Percentiles rank a stretch among this genome's conserved stretches.
Evolutionary conservation across 1,284 basidiomycete species (phyloP).

Genomic region (Microbotryomycetes sp.): DNA sequence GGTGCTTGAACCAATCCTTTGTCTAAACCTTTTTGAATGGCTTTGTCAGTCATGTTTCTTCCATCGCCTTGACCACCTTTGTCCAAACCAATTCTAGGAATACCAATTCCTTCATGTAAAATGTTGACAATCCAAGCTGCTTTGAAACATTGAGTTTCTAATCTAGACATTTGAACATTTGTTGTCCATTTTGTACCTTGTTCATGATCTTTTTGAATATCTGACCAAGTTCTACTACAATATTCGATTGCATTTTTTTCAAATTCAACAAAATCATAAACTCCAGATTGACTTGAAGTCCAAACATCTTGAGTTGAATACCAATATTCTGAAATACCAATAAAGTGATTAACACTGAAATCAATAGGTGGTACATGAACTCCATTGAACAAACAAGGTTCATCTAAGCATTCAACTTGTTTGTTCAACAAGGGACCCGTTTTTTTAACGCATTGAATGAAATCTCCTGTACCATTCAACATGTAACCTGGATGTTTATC

Average conservation of each 20-base stretch:
- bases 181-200: conserved; percentile 44
- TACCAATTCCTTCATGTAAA: conserved; percentile 88
- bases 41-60: conserved; percentile 52
- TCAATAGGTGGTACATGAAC: conserved; percentile 64
- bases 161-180: conserved; percentile 67
- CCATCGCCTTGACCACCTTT: conserved; percentile 58
- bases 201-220: conserved; percentile 65
- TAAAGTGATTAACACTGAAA: conserved; percentile 53
- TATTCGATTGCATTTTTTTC: conserved; percentile 85
- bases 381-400: conserved; percentile 95
- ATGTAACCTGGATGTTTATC: conserved; percentile 48
- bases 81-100: conserved; percentile 85
- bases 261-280: conserved; percentile 93
- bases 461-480: conserved; percentile 84
- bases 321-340: conserved; percentile 98
- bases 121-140: conserved; percentile 97
- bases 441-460: conserved; percentile 68
- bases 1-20: conserved; percentile 63
- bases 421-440: conserved; percentile 81
- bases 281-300: conserved; percentile 66
- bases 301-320: conserved; percentile 97
- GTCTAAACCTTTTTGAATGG: conserved; percentile 62
- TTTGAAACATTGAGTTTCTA: conserved; percentile 99
- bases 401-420: conserved; percentile 68
- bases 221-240: conserved; percentile 72